Conservation (phyloP, 2,329 filamentous ascomycete species). For the Verticillium zaregamsianum region DNA sequence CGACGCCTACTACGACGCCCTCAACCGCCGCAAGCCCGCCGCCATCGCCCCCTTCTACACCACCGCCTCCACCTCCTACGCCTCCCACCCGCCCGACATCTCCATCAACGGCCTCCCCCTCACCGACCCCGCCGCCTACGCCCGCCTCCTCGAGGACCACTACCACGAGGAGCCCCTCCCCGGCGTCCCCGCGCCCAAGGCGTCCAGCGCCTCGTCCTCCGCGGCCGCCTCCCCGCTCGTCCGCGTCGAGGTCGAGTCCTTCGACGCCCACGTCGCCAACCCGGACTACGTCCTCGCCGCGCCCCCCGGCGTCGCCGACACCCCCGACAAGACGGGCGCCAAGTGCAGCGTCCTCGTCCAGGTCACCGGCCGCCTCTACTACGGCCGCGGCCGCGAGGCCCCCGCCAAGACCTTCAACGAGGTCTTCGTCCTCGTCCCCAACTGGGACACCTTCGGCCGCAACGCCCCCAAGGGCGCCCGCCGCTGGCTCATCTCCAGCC, state of each 20-base stretch:
- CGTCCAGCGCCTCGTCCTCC: not conserved
- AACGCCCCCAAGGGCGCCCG: constrained; percentile 50
- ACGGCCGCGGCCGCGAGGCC: constrained; percentile 59
- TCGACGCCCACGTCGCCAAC: constrained; percentile 77
- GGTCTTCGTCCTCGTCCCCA: constrained; percentile 75
- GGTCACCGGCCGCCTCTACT: constrained; percentile 68
- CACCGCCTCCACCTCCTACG: constrained; percentile 49
- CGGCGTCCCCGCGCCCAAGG: not conserved
- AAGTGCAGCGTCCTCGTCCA: constrained; percentile 69
- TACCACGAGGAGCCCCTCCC: constrained; percentile 4
- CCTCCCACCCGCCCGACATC: constrained; percentile 58
- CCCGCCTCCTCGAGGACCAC: constrained; percentile 63
- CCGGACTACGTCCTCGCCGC: constrained; percentile 56
- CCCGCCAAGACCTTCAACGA: constrained; percentile 72
- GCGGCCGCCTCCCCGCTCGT: constrained; percentile 28
- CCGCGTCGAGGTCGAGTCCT: constrained; percentile 69
- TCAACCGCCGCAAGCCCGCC: constrained; percentile 65
- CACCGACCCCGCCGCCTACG: constrained; percentile 59
- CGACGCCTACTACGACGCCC: constrained; percentile 69
- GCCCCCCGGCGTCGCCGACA: constrained; percentile 35
- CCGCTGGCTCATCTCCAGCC: constrained; percentile 65
- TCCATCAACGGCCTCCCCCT: constrained; percentile 73
- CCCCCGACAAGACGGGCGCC: constrained; percentile 42
- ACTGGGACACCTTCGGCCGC: constrained; percentile 54
- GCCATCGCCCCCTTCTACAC: constrained; percentile 66